Percentiles rank a stretch among this genome's conserved stretches.
Evolutionary conservation across 768 basidiomycete species (phyloP).

Genomic region (Tylopilus subfusipes): DNA sequence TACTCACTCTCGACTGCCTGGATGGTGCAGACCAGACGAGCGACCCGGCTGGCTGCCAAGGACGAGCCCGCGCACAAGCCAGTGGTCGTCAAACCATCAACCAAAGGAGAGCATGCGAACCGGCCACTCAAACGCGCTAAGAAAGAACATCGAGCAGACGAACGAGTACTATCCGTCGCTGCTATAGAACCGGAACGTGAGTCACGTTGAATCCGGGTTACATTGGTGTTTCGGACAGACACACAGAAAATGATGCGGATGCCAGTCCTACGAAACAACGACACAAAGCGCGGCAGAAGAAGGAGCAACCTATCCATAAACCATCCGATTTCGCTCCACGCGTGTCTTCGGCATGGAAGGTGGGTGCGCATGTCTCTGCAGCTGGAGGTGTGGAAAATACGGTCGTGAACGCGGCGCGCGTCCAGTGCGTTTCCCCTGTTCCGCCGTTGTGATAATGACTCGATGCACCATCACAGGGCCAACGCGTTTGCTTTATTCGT

Average conservation of each 20-base stretch:
- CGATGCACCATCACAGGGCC: slow-evolving; percentile 45
- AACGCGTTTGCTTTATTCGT: slow-evolving; percentile 81
- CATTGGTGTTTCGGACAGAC: background rate
- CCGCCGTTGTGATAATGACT: background rate
- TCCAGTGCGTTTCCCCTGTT: slow-evolving; percentile 48
- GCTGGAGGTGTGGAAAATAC: slow-evolving; percentile 78
- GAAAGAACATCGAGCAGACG: slow-evolving; percentile 1
- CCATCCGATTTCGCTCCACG: slow-evolving; percentile 32
- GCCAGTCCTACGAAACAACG: background rate
- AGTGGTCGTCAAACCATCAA: background rate
- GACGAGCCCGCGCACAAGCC: background rate
- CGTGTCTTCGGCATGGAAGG: slow-evolving; percentile 49
- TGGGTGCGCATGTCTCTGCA: slow-evolving; percentile 83
- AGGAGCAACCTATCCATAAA: slow-evolving; percentile 3
- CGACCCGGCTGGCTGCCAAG: slow-evolving; percentile 1
- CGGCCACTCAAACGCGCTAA: slow-evolving; percentile 18
- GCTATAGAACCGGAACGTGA: slow-evolving; percentile 3
- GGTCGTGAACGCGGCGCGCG: slow-evolving; percentile 62
- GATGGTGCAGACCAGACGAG: slow-evolving; percentile 28
- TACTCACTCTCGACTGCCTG: background rate
- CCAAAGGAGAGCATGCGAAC: background rate
- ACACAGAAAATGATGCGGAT: background rate
- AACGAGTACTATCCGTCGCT: background rate
- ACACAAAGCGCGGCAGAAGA: slow-evolving; percentile 12
- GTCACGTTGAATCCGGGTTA: background rate